Evolutionary conservation across 2,329 filamentous ascomycete species (phyloP).

Genomic region (Penicillium palitans): DNA sequence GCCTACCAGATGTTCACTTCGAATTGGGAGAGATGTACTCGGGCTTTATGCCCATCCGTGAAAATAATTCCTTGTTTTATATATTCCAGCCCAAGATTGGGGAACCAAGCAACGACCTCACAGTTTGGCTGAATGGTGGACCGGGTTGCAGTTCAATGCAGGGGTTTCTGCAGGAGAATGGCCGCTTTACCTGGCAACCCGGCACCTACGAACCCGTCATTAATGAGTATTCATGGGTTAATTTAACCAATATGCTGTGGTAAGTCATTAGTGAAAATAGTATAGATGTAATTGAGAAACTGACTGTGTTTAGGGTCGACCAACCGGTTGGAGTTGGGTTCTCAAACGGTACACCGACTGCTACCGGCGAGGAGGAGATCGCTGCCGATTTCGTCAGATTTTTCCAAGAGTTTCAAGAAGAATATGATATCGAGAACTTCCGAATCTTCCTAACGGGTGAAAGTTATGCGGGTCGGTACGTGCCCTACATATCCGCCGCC

Average conservation of each 20-base stretch:
- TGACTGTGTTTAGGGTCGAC: constrained; percentile 25
- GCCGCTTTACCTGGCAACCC: constrained; percentile 69
- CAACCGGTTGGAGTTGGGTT: constrained; percentile 65
- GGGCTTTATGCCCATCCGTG: constrained; percentile 56
- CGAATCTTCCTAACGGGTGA: constrained; percentile 76
- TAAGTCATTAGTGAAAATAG: constrained; percentile 45
- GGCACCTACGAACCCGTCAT: constrained; percentile 65
- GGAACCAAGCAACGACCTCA: constrained; percentile 45
- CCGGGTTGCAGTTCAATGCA: constrained; percentile 61
- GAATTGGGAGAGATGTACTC: constrained; percentile 59
- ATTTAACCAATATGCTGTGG: constrained; percentile 75
- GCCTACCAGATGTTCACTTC: constrained; percentile 68
- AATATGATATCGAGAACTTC: constrained; percentile 65
- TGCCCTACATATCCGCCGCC: constrained; percentile 71
- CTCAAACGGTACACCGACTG: constrained; percentile 63
- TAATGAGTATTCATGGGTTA: constrained; percentile 72
- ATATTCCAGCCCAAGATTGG: constrained; percentile 51
- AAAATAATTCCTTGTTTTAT: constrained; percentile 52
- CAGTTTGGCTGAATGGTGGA: constrained; percentile 54
- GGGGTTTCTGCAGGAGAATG: constrained; percentile 74
- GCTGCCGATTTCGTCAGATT: constrained; percentile 73
- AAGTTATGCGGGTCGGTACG: constrained; percentile 67
- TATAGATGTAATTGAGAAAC: background rate
- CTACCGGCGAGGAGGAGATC: constrained; percentile 67
- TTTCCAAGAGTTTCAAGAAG: constrained; percentile 73